These are phyloP conservation scores for Amaranthus tricolor DNA, from an alignment of 179 eudicot genomes.

Conservation along the genomic window DNA sequence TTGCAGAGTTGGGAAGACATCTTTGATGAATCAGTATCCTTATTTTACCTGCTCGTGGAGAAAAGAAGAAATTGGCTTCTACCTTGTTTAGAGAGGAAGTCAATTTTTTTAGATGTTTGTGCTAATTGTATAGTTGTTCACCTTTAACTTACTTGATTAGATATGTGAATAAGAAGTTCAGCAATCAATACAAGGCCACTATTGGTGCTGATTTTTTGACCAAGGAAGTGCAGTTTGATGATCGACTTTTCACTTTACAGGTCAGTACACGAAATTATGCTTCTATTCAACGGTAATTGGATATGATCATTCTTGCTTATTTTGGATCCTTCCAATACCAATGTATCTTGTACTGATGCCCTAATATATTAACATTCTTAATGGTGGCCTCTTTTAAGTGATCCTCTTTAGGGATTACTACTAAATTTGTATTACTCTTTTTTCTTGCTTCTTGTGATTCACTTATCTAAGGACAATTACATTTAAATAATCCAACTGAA, in stretches of 20 bases:
- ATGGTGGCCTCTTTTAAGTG: too few species aligned
- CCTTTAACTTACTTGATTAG: constrained; percentile 43
- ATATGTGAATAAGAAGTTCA: constrained; percentile 91
- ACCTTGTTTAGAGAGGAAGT: background rate
- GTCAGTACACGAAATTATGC: constrained; percentile 27
- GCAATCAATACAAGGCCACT: constrained; percentile 94
- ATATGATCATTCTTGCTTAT: background rate
- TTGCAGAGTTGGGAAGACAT: constrained; percentile 70
- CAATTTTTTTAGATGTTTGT: background rate
- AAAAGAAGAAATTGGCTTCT: background rate
- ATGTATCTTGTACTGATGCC: background rate
- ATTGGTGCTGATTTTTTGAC: constrained; percentile 98
- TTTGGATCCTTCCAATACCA: background rate
- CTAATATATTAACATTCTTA: too few species aligned
- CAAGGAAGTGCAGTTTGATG: constrained; percentile 92
- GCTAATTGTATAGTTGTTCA: constrained; percentile 8
- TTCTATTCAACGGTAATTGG: too few species aligned
- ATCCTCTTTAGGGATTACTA: too few species aligned
- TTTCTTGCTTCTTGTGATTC: too few species aligned
- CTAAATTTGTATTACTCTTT: too few species aligned
- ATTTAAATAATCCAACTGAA: too few species aligned
- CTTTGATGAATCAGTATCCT: constrained; percentile 74
- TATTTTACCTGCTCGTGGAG: constrained; percentile 12
- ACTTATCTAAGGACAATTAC: too few species aligned
- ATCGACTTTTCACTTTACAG: constrained; percentile 93